Conservation (phyloP, 2,329 filamentous ascomycete genomes). For the Hypocrella siamensis region DNA sequence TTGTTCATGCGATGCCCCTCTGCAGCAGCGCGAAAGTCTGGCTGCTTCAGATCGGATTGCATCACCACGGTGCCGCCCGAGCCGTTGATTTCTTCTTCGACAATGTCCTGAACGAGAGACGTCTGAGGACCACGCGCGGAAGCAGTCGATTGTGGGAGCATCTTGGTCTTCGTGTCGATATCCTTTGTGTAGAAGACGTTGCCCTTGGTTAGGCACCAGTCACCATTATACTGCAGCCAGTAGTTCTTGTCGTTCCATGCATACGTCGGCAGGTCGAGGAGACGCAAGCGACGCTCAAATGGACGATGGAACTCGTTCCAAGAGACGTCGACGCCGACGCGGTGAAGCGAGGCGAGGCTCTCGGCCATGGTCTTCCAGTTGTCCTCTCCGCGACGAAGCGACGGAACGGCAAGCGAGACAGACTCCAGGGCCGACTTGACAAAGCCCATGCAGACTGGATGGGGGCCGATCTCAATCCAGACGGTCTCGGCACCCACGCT, state of each 20-base stretch:
- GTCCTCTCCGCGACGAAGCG: slow-evolving; percentile 44
- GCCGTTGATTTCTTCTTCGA: slow-evolving; percentile 15
- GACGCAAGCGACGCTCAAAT: slow-evolving; percentile 19
- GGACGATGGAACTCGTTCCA: slow-evolving; percentile 32
- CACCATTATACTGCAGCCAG: slow-evolving; percentile 30
- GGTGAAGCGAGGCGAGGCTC: not conserved
- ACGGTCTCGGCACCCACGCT: slow-evolving; percentile 37
- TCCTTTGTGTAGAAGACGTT: slow-evolving; percentile 2
- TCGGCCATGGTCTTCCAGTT: slow-evolving; percentile 34
- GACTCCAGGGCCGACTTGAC: slow-evolving; percentile 40
- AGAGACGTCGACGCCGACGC: not conserved
- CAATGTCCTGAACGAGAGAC: slow-evolving; percentile 19
- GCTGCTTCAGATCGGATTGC: slow-evolving; percentile 22
- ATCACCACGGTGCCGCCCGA: slow-evolving; percentile 13
- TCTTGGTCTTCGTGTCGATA: too few relatives aligned
- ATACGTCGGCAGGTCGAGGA: slow-evolving; percentile 51
- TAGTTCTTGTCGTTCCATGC: slow-evolving; percentile 58
- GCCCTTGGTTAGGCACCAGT: slow-evolving; percentile 53
- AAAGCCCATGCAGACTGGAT: slow-evolving; percentile 46
- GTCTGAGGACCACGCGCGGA: too few relatives aligned
- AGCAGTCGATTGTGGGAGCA: too few relatives aligned
- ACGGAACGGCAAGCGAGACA: slow-evolving; percentile 33
- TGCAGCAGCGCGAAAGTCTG: slow-evolving; percentile 19
- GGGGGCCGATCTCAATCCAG: slow-evolving; percentile 55
- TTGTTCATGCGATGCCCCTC: slow-evolving; percentile 27